A percentile compares a stretch with the other conserved stretches of the same genome.
Evolutionary conservation across 73 alveolate species (phyloP).

Genomic region (Tetrahymena elliotti): DNA sequence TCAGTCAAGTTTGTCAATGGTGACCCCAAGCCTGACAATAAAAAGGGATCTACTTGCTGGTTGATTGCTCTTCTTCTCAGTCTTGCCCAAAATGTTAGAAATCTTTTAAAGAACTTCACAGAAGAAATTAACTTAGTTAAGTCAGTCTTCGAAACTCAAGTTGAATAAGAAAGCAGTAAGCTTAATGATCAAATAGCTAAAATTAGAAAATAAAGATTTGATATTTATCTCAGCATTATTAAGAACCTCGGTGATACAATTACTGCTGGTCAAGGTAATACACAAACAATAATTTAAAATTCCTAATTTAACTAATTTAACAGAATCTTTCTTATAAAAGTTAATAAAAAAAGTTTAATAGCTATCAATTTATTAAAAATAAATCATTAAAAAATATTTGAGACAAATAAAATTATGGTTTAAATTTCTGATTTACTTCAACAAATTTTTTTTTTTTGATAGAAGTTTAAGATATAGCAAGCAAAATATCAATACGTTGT

Average conservation of each 20-base stretch:
- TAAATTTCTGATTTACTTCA: too few relatives aligned
- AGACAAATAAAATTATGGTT: too few relatives aligned
- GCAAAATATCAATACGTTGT: too few relatives aligned
- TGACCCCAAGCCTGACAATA: conserved; percentile 49
- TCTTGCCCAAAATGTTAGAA: neutral
- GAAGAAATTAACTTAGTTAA: neutral
- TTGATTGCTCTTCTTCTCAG: conserved; percentile 29
- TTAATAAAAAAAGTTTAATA: too few relatives aligned
- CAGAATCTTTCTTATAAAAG: too few relatives aligned
- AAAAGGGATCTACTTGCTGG: conserved; percentile 64
- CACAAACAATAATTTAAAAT: neutral
- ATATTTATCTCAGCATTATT: neutral
- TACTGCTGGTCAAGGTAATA: neutral
- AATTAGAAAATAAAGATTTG: neutral
- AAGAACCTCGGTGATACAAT: neutral
- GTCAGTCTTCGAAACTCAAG: neutral
- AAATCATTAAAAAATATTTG: too few relatives aligned
- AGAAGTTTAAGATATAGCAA: too few relatives aligned
- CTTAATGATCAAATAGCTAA: neutral
- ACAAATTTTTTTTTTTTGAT: too few relatives aligned
- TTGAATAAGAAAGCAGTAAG: neutral
- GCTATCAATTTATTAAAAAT: too few relatives aligned
- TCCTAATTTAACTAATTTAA: too few relatives aligned
- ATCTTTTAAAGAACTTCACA: neutral
- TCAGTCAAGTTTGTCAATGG: conserved; percentile 53